Evolutionary conservation across 345 rosid genomes (phyloP).

Genomic region (Murraya paniculata): DNA sequence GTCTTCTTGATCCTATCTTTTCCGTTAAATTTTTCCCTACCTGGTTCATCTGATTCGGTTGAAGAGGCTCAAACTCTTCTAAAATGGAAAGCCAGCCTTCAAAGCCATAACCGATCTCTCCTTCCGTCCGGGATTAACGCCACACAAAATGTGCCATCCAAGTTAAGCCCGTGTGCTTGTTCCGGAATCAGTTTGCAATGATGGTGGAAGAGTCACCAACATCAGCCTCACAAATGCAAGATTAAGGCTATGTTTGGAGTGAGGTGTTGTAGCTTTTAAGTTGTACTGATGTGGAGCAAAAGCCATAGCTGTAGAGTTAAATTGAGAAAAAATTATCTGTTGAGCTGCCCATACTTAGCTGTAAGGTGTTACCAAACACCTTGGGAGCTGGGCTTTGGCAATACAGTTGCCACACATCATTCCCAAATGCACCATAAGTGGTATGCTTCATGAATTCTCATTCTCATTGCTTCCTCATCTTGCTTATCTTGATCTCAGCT

Average conservation of each 20-base stretch:
- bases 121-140: constrained; percentile 3
- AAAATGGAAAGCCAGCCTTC: constrained; percentile 22
- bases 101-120: background rate
- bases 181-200: background rate
- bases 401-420: too few species aligned
- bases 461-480: background rate
- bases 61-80: too few species aligned
- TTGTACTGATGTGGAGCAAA: too few species aligned
- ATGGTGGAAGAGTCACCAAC: background rate
- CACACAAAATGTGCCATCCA: background rate
- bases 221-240: background rate
- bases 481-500: too few species aligned
- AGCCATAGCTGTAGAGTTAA: too few species aligned
- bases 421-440: too few species aligned
- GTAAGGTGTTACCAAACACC: too few species aligned
- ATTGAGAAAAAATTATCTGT: too few species aligned
- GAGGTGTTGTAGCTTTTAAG: too few species aligned
- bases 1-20: background rate
- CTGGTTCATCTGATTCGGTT: background rate
- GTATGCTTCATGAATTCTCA: background rate
- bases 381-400: too few species aligned
- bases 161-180: background rate
- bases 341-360: too few species aligned
- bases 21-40: background rate
- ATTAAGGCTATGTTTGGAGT: background rate